Percentiles rank a stretch among this genome's conserved stretches.
Evolutionary conservation across 495 filamentous ascomycete genomes (phyloP).

Genomic region (Barbatosphaeria neglecta): DNA sequence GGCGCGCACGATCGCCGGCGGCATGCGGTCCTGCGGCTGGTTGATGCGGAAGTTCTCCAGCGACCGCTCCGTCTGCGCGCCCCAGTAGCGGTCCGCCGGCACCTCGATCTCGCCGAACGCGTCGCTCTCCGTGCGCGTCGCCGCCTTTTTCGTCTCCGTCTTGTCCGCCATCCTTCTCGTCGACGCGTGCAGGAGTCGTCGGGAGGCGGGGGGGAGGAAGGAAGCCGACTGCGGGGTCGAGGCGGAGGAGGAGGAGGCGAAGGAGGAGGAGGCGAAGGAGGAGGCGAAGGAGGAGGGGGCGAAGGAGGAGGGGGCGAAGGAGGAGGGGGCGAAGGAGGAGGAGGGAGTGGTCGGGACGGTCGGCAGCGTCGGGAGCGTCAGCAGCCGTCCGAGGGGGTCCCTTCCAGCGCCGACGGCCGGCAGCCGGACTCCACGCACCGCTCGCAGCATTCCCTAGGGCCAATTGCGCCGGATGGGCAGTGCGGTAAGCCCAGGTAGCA

Average conservation of each 20-base stretch:
- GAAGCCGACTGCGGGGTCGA: constrained; percentile 10
- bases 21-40: constrained; percentile 98
- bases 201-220: neutral
- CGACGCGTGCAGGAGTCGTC: constrained; percentile 35
- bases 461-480: too few species aligned
- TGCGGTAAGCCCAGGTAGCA: too few species aligned
- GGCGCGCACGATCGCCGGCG: constrained; percentile 76
- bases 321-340: too few species aligned
- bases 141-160: too few species aligned
- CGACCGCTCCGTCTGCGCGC: constrained; percentile 94
- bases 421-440: too few species aligned
- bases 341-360: too few species aligned
- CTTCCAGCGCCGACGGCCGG: too few species aligned
- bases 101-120: constrained; percentile 96
- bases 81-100: constrained; percentile 92
- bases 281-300: neutral
- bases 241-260: constrained; percentile 7
- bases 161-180: constrained; percentile 35
- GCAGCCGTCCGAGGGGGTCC: too few species aligned
- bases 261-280: constrained; percentile 6
- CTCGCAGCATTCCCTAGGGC: too few species aligned
- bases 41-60: constrained; percentile 98
- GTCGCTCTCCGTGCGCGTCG: constrained; percentile 88
- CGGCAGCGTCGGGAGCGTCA: too few species aligned
- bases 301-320: too few species aligned